Evolutionary conservation across 2,329 filamentous ascomycete genomes (phyloP).

Genomic region (Fusarium armeniacum): DNA sequence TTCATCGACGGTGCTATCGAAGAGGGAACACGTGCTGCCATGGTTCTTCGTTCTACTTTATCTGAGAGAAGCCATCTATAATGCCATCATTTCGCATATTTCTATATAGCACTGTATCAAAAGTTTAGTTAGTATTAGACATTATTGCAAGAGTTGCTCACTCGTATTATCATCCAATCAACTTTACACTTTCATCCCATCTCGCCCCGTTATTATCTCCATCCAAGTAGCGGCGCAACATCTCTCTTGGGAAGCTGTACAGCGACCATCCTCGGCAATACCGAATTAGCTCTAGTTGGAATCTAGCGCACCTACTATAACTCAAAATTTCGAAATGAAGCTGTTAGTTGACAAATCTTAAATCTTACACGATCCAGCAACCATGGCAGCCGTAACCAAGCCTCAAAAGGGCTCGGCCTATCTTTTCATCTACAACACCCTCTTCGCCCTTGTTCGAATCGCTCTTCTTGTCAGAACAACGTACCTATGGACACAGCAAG

Average conservation of each 20-base stretch:
- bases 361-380: background rate
- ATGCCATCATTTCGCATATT: background rate
- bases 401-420: constrained; percentile 1
- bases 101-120: background rate
- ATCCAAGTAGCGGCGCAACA: constrained; percentile 5
- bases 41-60: constrained; percentile 21
- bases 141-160: rapidly evolving
- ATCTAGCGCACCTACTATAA: background rate
- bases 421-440: constrained; percentile 35
- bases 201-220: constrained; percentile 13
- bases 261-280: constrained; percentile 24
- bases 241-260: constrained; percentile 24
- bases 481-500: constrained; percentile 24
- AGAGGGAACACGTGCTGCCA: constrained; percentile 55
- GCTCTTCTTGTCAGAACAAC: constrained; percentile 22
- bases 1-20: constrained; percentile 66
- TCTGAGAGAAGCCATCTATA: constrained; percentile 17
- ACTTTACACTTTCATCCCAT: background rate
- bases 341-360: background rate
- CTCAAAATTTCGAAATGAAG: background rate
- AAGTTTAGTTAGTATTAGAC: background rate
- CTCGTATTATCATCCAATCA: constrained; percentile 7
- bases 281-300: constrained; percentile 1
- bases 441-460: constrained; percentile 27
- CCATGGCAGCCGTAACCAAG: constrained; percentile 10